Conservation (phyloP, 306 rosid genomes). For the Glycine tomentella region DNA sequence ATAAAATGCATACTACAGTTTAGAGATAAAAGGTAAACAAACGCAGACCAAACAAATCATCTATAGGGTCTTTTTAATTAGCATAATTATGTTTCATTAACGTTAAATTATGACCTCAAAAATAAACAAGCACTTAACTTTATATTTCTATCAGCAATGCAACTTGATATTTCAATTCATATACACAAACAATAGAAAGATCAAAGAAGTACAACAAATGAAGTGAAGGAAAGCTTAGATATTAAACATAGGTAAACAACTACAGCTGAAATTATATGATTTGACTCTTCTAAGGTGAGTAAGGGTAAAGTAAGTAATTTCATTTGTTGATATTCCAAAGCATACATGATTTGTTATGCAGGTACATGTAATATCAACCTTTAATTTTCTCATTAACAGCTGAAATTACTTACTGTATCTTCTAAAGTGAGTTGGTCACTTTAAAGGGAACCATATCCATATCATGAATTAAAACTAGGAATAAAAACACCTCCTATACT, state of each 20-base stretch:
- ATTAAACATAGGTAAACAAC: constrained; percentile 7
- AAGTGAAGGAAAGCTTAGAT: neutral
- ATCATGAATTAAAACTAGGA: neutral
- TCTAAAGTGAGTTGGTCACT: no score
- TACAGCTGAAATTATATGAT: neutral
- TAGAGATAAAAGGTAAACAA: constrained; percentile 7
- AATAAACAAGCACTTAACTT: constrained; percentile 2
- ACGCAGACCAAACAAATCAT: neutral
- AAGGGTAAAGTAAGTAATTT: no score
- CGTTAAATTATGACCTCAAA: neutral
- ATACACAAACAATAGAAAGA: neutral
- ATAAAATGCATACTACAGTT: constrained; percentile 16
- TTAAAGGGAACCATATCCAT: no score
- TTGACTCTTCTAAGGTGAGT: no score
- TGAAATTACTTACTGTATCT: no score
- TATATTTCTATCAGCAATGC: constrained; percentile 19
- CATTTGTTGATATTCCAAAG: no score
- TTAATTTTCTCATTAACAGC: no score
- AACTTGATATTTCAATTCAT: constrained; percentile 24
- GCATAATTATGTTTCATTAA: constrained; percentile 7
- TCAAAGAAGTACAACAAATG: neutral
- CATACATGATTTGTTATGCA: no score
- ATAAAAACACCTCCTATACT: neutral
- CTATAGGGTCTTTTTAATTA: neutral
- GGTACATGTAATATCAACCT: no score